Evolutionary conservation across 2,329 filamentous ascomycete species (phyloP).

Genomic region (Monosporascus sp.): DNA sequence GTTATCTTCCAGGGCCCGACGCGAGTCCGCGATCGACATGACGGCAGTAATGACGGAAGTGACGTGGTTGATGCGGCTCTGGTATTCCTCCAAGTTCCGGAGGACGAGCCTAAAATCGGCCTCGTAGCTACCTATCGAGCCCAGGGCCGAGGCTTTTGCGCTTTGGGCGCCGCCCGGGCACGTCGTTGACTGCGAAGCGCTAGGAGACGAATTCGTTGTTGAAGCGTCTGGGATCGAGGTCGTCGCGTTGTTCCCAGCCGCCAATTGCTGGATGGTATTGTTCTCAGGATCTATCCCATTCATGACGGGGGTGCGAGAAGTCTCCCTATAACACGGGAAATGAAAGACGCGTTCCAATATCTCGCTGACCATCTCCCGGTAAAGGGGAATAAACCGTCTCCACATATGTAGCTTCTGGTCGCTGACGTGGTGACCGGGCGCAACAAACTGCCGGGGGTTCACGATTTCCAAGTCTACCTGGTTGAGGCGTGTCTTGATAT

Average conservation of each 20-base stretch:
- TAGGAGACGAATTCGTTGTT: not conserved
- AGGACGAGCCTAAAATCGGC: constrained; percentile 19
- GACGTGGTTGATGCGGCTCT: constrained; percentile 26
- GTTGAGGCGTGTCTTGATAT: constrained; percentile 22
- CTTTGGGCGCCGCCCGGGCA: not conserved
- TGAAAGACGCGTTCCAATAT: constrained; percentile 12
- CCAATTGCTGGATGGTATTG: too few relatives aligned
- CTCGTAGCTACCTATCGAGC: constrained; percentile 9
- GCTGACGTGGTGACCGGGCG: constrained; percentile 12
- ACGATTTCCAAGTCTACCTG: constrained; percentile 23
- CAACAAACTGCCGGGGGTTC: constrained; percentile 13
- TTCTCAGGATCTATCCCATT: too few relatives aligned
- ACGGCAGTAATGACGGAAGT: constrained; percentile 26
- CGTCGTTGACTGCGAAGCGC: not conserved
- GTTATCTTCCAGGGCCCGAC: constrained; percentile 23
- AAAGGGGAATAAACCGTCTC: constrained; percentile 20
- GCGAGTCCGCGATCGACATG: constrained; percentile 24
- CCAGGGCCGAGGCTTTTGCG: not conserved
- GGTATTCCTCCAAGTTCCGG: constrained; percentile 25
- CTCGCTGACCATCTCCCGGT: constrained; percentile 22
- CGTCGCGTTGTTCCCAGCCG: too few relatives aligned
- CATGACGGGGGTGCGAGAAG: not conserved
- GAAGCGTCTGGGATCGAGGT: not conserved
- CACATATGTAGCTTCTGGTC: constrained; percentile 20
- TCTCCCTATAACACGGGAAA: constrained; percentile 4